Base-by-base conservation (phyloP, 495 filamentous ascomycete species). In the Trichoderma orchidacearum region DNA sequence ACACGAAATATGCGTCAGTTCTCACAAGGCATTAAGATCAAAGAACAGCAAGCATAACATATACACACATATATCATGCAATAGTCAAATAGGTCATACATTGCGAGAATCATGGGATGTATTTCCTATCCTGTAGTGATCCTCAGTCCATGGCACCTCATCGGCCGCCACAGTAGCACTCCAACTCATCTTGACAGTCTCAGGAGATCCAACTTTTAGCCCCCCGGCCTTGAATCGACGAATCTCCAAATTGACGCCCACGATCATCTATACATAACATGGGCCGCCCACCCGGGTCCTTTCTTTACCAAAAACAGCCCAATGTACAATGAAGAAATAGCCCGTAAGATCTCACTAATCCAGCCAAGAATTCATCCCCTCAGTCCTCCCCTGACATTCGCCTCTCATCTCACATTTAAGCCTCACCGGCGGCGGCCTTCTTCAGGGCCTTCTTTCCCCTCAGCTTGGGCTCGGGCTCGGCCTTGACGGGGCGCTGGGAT, bases 361-460 rank as follows among this genome's bases (percentile, higher is more conserved):
- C 41, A 15, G 28, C 27, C 53, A 31, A 55, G 36, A 15, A 54
- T n/a, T 32, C 52, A 32, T 54, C 28, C 29, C 31, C 30, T 13
- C 31, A 45, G 34, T 23, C 15, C 31, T 21, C n/a, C 56, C 35
- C 18, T 34, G 31, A 59, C 28, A 29, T 29, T 38, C 54, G 53
- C 29, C 52, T 61, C 56, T 56, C 57, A 52, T 45, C 31, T 30
- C 58, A 51, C 41, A 13, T 51, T 57, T 36, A 34, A 31, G 30
- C 56, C 62, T 61, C 64, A 58, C 61, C 63, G 57, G 70, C 70
- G 8, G 80, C 79, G 53, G 78, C 81, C 58, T 82, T 86, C 78
- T 85, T 85, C 76, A 79, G 83, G 59, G 90, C 93, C 78, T 90
- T 89, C 25, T 76, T 73, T 48, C 93, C 92, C 61, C 93, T 80